Conservation (phyloP, 805 yeast species). For the Yamadazyma endophytica region DNA sequence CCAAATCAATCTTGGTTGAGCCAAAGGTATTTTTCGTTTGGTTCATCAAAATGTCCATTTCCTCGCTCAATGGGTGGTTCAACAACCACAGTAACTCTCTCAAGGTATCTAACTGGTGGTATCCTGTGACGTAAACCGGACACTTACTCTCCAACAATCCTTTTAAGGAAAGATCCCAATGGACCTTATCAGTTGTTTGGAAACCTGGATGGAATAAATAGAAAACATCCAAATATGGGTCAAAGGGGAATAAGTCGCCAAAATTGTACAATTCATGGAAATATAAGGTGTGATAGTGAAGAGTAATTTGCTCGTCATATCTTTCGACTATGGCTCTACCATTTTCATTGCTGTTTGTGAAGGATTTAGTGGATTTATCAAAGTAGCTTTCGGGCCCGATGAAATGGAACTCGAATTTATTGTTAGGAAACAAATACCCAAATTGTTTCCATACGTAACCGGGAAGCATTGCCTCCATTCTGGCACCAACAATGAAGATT, state of each 20-base stretch:
- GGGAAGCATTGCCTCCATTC: constrained; percentile 91
- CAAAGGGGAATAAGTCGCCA: constrained; percentile 95
- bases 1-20: constrained; percentile 91
- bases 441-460: constrained; percentile 95
- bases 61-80: constrained; percentile 55
- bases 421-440: constrained; percentile 77
- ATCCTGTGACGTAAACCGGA: constrained; percentile 86
- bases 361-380: constrained; percentile 63
- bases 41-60: constrained; percentile 77
- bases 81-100: constrained; percentile 73
- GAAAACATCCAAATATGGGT: constrained; percentile 91
- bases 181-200: constrained; percentile 73
- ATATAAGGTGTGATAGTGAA: constrained; percentile 83
- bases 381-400: constrained; percentile 90
- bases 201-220: constrained; percentile 96
- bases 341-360: constrained; percentile 48
- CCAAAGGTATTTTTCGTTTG: constrained; percentile 70
- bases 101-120: constrained; percentile 66
- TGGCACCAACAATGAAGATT: constrained; percentile 83
- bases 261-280: constrained; percentile 89
- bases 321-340: constrained; percentile 68
- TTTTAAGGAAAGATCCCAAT: constrained; percentile 82
- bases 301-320: constrained; percentile 66
- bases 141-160: constrained; percentile 92
- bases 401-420: constrained; percentile 81